These are phyloP conservation scores for Nemania bipapillata DNA, from an alignment of 2,329 filamentous ascomycete species.

Conservation along the genomic window DNA sequence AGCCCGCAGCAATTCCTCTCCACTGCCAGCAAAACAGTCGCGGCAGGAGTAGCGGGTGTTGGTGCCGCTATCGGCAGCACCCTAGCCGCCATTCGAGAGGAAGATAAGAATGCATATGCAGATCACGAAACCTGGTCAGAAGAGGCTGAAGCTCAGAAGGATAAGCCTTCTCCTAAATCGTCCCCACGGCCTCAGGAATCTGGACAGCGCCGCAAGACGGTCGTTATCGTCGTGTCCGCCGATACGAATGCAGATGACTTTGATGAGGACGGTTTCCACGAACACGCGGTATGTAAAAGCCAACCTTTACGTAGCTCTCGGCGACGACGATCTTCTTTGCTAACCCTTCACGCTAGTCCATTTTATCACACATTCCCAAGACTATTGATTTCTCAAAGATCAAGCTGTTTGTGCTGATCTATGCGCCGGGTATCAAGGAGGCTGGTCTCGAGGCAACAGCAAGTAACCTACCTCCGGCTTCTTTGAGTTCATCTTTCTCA, in stretches of 20 bases:
- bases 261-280: conserved; percentile 71
- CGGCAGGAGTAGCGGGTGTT: conserved; percentile 82
- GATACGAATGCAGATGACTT: conserved; percentile 70
- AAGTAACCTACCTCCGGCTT: conserved; percentile 70
- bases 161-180: conserved; percentile 53
- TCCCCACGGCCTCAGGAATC: conserved; percentile 50
- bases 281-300: conserved; percentile 77
- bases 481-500: conserved; percentile 82
- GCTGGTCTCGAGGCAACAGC: conserved; percentile 62
- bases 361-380: conserved; percentile 87
- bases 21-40: conserved; percentile 81
- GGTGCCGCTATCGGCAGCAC: conserved; percentile 85
- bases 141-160: conserved; percentile 77
- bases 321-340: conserved; percentile 8
- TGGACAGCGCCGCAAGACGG: conserved; percentile 73
- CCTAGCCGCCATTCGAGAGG: conserved; percentile 83
- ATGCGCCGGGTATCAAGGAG: conserved; percentile 82
- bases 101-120: conserved; percentile 80
- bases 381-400: conserved; percentile 77
- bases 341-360: conserved; percentile 65
- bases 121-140: conserved; percentile 94
- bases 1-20: conserved; percentile 91
- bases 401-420: conserved; percentile 89
- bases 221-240: conserved; percentile 89
- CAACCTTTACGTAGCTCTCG: background rate